phyloP scores from a whole-genome alignment of 139 green algal species.

The Coccomyxa sp. region DNA sequence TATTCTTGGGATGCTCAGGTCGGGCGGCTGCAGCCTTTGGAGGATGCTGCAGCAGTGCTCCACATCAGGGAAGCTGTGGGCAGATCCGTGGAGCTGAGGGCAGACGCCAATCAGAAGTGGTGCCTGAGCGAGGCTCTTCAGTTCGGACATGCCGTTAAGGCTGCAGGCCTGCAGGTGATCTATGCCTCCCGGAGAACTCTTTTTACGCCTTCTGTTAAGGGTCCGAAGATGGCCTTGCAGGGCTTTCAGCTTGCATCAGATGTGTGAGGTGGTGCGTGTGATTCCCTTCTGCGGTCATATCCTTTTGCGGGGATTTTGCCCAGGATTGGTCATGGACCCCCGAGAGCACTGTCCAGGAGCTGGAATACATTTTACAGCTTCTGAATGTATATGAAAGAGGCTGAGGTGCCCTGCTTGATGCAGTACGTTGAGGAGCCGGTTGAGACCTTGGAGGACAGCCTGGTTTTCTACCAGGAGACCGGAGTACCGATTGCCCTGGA shows the following conservation, averaged over 20 bases:
- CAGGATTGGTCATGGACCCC: background rate
- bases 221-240: background rate
- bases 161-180: constrained; percentile 38
- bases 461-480: constrained; percentile 45
- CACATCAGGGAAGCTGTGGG: constrained; percentile 63
- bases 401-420: background rate
- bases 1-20: background rate
- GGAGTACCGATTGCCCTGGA: constrained; percentile 75
- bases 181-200: background rate
- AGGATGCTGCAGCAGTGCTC: constrained; percentile 69
- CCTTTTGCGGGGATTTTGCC: background rate
- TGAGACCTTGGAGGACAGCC: constrained; percentile 43
- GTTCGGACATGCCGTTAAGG: constrained; percentile 29
- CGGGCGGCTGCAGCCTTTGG: constrained; percentile 30
- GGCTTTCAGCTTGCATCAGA: background rate
- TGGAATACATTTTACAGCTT: background rate
- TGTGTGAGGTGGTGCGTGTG: no score
- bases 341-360: background rate
- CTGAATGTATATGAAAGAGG: no score
- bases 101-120: constrained; percentile 91
- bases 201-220: background rate
- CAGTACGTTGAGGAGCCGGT: constrained; percentile 87
- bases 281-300: no score
- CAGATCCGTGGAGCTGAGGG: constrained; percentile 53
- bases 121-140: constrained; percentile 55